Base-by-base conservation (phyloP, 2,329 filamentous ascomycete genomes). In the Penicillium paneum region DNA sequence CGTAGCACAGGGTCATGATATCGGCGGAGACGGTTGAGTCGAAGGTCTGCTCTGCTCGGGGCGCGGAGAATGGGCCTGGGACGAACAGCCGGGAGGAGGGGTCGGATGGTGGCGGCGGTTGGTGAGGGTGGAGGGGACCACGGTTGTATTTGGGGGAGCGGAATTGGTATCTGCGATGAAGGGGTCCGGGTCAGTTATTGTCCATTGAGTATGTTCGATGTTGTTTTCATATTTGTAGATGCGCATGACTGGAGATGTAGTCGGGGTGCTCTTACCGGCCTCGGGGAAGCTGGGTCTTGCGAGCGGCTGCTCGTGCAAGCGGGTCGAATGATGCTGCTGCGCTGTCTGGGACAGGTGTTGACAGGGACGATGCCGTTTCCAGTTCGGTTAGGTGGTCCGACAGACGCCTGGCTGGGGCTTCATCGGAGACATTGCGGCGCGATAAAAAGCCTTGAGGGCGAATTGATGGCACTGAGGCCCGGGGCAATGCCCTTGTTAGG, bases 141-240 rank as follows among this genome's bases (percentile, higher is more conserved):
- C 93, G 90, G 74, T 96, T 87, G 82, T 92, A 99, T 78, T 93
- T 94, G 60, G 94, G 94, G 47, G 93, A 88, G 61, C 92, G 91
- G 75, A 89, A 97, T 76, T 96, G 90, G 78, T 97, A 99, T 81
- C 93, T 96, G 58, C 31, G 38, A 48, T 32, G 48, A 44, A 38
- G 29, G 21, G n/a, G 45, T 47, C 31, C 46, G 44, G 24, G 36
- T 60, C 52, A 59, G 54, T 19, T 34, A 11, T 15, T 26, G 26
- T 50, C 50, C 21, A 29, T 39, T 49, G 32, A 6, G 21, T 31
- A 5, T 15, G 28, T 48, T 38, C 31, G 19, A 49, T 35, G 41
- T 43, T 38, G 24, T 21, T 39, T 35, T 46, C 24, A 19, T 49
- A 19, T 29, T 13, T 38, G 34, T 24, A 38, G 39, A 44, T 31